These are phyloP conservation scores for Irpex sp. DNA, from an alignment of 1,284 basidiomycete genomes.

Conservation along the genomic window DNA sequence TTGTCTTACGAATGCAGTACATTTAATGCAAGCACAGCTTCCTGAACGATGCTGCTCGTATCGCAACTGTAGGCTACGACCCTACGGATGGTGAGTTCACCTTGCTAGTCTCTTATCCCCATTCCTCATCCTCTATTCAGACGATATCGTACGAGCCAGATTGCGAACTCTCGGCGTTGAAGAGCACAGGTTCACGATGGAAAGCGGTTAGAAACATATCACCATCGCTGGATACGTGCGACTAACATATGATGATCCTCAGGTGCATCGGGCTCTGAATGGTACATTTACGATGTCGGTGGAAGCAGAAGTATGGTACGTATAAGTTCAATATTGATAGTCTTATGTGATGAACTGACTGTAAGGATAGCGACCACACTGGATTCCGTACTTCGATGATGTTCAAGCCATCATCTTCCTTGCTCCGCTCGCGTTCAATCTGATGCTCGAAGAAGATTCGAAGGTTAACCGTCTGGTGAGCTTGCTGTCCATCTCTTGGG, in stretches of 20 bases:
- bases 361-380: conserved; percentile 53
- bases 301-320: conserved; percentile 52
- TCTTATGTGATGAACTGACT: background rate
- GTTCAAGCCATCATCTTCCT: conserved; percentile 46
- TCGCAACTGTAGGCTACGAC: conserved; percentile 47
- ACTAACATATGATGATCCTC: conserved; percentile 6
- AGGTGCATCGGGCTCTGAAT: conserved; percentile 42
- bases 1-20: background rate
- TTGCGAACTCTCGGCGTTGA: conserved; percentile 61
- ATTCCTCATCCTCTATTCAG: background rate
- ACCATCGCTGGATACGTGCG: background rate
- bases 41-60: conserved; percentile 55
- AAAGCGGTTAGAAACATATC: conserved; percentile 39
- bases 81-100: conserved; percentile 41
- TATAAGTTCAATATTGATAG: conserved; percentile 3
- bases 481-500: background rate
- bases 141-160: conserved; percentile 58
- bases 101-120: background rate
- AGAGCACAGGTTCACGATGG: conserved; percentile 58
- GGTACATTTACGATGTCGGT: conserved; percentile 66
- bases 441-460: conserved; percentile 56
- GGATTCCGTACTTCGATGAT: conserved; percentile 68
- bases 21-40: conserved; percentile 36
- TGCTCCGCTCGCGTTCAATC: conserved; percentile 55
- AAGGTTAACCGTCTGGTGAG: conserved; percentile 50